phyloP scores from a whole-genome alignment of 306 rosid species.

The peach (Prunus persica) region Prunus_persica_NCBIv2 NC_034009.1:1431501-1432000 shows the following conservation, averaged over 20 bases:
- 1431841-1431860: neutral
- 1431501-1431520: neutral
- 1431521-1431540: neutral
- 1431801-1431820: neutral
- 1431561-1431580: neutral
- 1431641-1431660: neutral
- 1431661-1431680: neutral
- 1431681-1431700: neutral
- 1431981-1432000: neutral
- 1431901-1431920: neutral
- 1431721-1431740: neutral
- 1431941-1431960: neutral
- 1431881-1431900: neutral
- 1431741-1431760: neutral
- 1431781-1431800: constrained; percentile 9
- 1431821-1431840: neutral
- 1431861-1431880: neutral
- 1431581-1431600: neutral
- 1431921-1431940: constrained; percentile 19
- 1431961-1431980: neutral
- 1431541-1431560: neutral
- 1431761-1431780: neutral
- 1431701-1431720: neutral
- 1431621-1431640: neutral
- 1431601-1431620: neutral